These are phyloP conservation scores for Trichoderma guizhouense DNA, from an alignment of 2,329 filamentous ascomycete species.

Conservation along the genomic window DNA sequence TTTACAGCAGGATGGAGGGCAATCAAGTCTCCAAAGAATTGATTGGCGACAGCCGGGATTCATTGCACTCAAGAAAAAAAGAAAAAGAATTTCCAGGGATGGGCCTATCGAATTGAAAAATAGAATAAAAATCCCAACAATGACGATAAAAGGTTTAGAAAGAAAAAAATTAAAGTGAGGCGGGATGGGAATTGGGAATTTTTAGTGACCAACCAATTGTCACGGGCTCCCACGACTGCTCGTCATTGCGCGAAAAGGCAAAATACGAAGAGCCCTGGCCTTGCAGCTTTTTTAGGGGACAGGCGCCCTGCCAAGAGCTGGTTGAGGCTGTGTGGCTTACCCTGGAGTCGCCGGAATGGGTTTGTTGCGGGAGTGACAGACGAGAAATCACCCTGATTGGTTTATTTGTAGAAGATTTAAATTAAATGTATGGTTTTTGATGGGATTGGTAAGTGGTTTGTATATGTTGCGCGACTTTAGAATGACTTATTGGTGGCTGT, in stretches of 20 bases:
- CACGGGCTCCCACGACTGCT: slow-evolving; percentile 12
- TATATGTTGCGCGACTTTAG: background rate
- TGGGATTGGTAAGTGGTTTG: too few species aligned
- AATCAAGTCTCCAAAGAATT: background rate
- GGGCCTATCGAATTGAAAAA: too few species aligned
- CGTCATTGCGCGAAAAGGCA: slow-evolving; percentile 7
- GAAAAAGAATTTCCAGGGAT: background rate
- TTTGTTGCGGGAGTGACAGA: too few species aligned
- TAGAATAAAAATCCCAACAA: background rate
- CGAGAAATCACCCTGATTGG: background rate
- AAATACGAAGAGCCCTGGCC: background rate
- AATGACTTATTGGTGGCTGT: background rate
- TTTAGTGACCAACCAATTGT: slow-evolving; percentile 17
- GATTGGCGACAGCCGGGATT: background rate
- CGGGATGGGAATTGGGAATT: background rate
- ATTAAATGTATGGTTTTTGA: background rate
- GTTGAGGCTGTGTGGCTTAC: background rate
- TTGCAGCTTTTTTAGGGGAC: background rate
- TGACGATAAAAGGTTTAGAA: background rate
- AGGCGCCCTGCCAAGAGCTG: background rate
- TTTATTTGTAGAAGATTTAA: background rate
- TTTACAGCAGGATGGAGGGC: background rate
- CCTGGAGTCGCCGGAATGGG: background rate
- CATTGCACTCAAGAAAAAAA: background rate
- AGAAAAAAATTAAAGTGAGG: background rate